Base-by-base conservation (phyloP, 1,139 yeast genomes). In the Saccharomycopsis hybrid region DNA sequence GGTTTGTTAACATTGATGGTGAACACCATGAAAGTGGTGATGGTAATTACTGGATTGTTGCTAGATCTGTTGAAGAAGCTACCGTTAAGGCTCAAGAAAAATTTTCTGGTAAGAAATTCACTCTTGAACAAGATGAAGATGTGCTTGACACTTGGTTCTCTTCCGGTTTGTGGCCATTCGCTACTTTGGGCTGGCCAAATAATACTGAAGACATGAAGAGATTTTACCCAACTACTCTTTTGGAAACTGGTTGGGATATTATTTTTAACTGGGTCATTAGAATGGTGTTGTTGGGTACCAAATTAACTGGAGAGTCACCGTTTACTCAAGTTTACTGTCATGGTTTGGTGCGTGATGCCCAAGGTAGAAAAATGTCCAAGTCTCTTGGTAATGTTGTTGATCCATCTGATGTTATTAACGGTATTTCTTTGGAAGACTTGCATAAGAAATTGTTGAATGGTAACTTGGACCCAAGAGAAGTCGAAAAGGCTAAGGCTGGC, bases 171-270 rank as follows among this genome's bases (percentile, higher is more conserved):
- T 92, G 98, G 98, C 97, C 98, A 54, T 82, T 94, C 66, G 84
- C 96, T 44, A 92, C 96, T 54, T 73, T 92, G 56, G 97, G 97
- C 50, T 92, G 98, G 97, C 98, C 98, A 62, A 71, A 80, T 53
- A 71, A 79, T 66, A 77, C 92, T 50, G 65, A 69, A 53, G 98
- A 92, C 65, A 69, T 89, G 77, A 75, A 80, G 61, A 71, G 72
- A 55, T 92, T 86, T 69, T 85, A 78, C 64, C 98, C 98, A 59
- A 84, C 89, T 83, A 82, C 94, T 40, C 74, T 92, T 82, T 76
- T 92, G 64, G 98, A 92, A 72, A 92, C 98, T 49, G 98, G 98
- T 59, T 92, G 98, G 98, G 98, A 92, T 73, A 92, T 92, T 65
- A 75, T 92, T 63, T 92, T 92, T 80, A 92, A 92, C 83, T 92